Evolutionary conservation across 2,329 filamentous ascomycete species (phyloP).

Genomic region (Cordyceps javanica): DNA sequence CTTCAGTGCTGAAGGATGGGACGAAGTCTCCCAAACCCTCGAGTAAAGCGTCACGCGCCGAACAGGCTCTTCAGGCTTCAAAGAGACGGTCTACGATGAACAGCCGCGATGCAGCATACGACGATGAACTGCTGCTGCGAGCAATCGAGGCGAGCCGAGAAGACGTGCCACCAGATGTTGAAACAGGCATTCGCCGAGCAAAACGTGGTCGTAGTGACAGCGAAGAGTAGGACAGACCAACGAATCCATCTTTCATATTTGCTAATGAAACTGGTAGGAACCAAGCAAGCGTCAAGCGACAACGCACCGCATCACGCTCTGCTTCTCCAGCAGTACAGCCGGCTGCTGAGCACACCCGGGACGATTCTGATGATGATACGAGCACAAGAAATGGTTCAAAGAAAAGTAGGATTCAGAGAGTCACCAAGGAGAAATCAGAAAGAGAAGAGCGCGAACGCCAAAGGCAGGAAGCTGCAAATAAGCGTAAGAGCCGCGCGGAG

Average conservation of each 20-base stretch:
- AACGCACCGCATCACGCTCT: constrained; percentile 74
- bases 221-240: constrained; percentile 70
- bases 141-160: constrained; percentile 95
- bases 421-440: constrained; percentile 57
- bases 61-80: constrained; percentile 48
- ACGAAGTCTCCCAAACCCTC: constrained; percentile 47
- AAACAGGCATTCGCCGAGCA: constrained; percentile 51
- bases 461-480: constrained; percentile 66
- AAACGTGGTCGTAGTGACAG: constrained; percentile 88
- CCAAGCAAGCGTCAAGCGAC: constrained; percentile 67
- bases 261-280: constrained; percentile 45
- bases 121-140: constrained; percentile 81
- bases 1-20: constrained; percentile 59
- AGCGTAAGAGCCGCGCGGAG: constrained; percentile 76
- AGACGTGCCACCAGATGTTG: constrained; percentile 51
- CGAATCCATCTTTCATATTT: constrained; percentile 18
- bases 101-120: constrained; percentile 88
- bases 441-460: constrained; percentile 70
- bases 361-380: constrained; percentile 68
- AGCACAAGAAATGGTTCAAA: constrained; percentile 47
- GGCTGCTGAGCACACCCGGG: constrained; percentile 43
- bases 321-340: constrained; percentile 47
- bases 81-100: constrained; percentile 97
- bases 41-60: constrained; percentile 50
- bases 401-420: constrained; percentile 55